phyloP scores from a whole-genome alignment of 2,329 filamentous ascomycete species.

The Xylariaceae sp. region DNA sequence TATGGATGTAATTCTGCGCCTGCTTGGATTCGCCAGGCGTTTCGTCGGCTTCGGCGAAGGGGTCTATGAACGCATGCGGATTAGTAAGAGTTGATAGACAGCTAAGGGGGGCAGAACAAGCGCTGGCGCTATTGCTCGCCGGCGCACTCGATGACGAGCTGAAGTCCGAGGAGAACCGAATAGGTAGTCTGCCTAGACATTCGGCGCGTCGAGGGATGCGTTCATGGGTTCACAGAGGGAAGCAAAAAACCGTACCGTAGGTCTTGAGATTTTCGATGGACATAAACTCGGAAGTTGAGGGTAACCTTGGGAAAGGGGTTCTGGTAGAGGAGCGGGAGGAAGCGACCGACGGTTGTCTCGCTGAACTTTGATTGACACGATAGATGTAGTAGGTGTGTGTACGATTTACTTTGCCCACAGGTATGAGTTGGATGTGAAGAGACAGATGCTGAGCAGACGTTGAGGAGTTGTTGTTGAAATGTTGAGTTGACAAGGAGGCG shows the following conservation, averaged over 20 bases:
- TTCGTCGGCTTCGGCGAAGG: constrained; percentile 99
- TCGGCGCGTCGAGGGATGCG: not conserved
- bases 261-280: constrained; percentile 98
- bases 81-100: constrained; percentile 15
- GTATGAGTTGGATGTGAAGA: constrained; percentile 12
- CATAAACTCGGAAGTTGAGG: constrained; percentile 82
- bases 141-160: not conserved
- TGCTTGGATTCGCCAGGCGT: constrained; percentile 93
- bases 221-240: not conserved
- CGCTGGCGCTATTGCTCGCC: not conserved
- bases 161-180: not conserved
- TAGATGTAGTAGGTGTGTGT: constrained; percentile 5
- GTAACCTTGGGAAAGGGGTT: constrained; percentile 51
- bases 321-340: constrained; percentile 35
- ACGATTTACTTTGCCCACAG: not conserved
- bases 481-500: not conserved
- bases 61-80: constrained; percentile 58
- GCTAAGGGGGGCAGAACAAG: constrained; percentile 8
- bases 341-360: constrained; percentile 53
- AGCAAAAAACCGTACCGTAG: constrained; percentile 62
- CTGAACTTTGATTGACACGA: constrained; percentile 31
- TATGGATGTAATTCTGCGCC: constrained; percentile 97
- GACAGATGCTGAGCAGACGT: constrained; percentile 15
- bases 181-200: not conserved
- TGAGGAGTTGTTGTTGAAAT: constrained; percentile 16